Percentiles rank a stretch among this genome's conserved stretches.
Conservation (phyloP, 768 basidiomycete species). For the Boletus rex-veris region DNA sequence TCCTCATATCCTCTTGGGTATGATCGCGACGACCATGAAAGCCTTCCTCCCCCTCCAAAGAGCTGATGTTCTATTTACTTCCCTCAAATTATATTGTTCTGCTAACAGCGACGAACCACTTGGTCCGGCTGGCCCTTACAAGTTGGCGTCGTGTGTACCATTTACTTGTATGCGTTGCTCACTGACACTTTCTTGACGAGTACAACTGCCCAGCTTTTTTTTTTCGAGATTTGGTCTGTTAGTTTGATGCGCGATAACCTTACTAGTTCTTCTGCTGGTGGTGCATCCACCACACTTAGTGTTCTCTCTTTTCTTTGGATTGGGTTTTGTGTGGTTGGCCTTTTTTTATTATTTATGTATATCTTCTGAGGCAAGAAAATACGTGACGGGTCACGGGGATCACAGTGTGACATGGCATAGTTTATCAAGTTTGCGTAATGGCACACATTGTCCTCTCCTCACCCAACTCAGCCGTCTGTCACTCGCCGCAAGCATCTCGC, state of each 20-base stretch:
- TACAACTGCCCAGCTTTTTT: constrained; percentile 1
- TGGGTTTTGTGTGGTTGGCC: constrained; percentile 11
- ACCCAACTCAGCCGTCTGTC: constrained; percentile 1
- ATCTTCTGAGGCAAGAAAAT: neutral
- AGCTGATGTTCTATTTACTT: constrained; percentile 12
- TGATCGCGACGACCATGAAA: constrained; percentile 41
- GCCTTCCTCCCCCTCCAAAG: constrained; percentile 25
- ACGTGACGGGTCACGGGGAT: constrained; percentile 13
- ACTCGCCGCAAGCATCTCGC: constrained; percentile 8
- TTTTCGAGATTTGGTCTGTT: constrained; percentile 4
- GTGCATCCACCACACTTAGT: neutral
- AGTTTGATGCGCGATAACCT: constrained; percentile 1
- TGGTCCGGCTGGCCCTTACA: constrained; percentile 29
- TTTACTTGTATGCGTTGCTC: constrained; percentile 24
- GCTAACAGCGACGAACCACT: constrained; percentile 7
- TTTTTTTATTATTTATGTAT: constrained; percentile 17
- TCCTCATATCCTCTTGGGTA: constrained; percentile 82
- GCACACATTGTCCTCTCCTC: constrained; percentile 10
- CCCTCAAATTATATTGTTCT: constrained; percentile 3
- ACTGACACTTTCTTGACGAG: constrained; percentile 14
- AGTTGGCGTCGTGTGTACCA: constrained; percentile 27
- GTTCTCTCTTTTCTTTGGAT: constrained; percentile 7
- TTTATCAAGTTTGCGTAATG: constrained; percentile 22
- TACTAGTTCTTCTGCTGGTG: constrained; percentile 1
- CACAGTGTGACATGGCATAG: constrained; percentile 22